A percentile compares a stretch with the other conserved stretches of the same genome.
Evolutionary conservation across 495 filamentous ascomycete species (phyloP).

Genomic region (Xylaria flabelliformis): DNA sequence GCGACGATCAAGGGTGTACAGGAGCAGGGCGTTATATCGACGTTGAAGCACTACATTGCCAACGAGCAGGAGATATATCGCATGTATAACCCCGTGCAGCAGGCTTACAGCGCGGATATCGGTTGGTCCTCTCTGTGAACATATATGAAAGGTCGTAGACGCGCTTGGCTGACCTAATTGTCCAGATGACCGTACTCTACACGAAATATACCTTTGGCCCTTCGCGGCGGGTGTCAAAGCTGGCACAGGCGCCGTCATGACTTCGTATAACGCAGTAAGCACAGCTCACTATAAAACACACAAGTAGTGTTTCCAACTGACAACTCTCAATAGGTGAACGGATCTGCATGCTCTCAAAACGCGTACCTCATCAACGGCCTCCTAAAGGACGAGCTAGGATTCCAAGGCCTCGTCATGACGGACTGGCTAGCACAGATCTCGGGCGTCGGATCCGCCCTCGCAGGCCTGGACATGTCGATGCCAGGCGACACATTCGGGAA

Average conservation of each 20-base stretch:
- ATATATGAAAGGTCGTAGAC: not conserved
- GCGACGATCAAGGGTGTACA: slow-evolving; percentile 76
- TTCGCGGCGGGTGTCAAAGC: slow-evolving; percentile 73
- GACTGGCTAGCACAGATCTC: slow-evolving; percentile 83
- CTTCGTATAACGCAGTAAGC: slow-evolving; percentile 72
- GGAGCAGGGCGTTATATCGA: slow-evolving; percentile 74
- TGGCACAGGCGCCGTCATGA: slow-evolving; percentile 77
- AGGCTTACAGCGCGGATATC: slow-evolving; percentile 64
- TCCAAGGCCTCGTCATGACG: slow-evolving; percentile 74
- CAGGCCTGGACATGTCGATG: slow-evolving; percentile 82
- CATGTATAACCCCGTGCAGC: slow-evolving; percentile 65
- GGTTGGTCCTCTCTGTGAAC: slow-evolving; percentile 37
- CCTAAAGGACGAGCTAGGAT: slow-evolving; percentile 78
- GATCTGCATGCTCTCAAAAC: slow-evolving; percentile 72
- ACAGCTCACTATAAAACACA: not conserved
- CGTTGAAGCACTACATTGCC: slow-evolving; percentile 74
- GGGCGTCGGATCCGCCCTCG: slow-evolving; percentile 72
- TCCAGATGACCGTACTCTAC: slow-evolving; percentile 75
- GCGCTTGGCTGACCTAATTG: slow-evolving; percentile 26
- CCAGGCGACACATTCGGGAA: slow-evolving; percentile 63
- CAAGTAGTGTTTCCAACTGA: slow-evolving; percentile 21
- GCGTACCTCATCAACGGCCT: slow-evolving; percentile 73
- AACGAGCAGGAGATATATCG: slow-evolving; percentile 80
- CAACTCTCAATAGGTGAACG: slow-evolving; percentile 61
- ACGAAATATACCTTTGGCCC: slow-evolving; percentile 82